Evolutionary conservation across 441 rosid genomes (phyloP).

Genomic region (Populus hybrid): DNA sequence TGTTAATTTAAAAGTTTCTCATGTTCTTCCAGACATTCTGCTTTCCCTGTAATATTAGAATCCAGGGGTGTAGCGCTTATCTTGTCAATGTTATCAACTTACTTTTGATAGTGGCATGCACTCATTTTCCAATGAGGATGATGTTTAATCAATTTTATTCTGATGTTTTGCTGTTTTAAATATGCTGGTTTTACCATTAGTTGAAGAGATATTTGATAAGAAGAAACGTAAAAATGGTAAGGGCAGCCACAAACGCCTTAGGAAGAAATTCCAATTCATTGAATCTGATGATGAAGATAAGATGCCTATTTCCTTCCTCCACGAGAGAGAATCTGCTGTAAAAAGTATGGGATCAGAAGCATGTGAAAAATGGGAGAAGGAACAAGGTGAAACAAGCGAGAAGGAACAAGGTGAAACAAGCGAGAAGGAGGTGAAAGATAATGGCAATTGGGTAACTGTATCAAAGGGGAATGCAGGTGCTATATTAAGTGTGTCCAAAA

Average conservation of each 20-base stretch:
- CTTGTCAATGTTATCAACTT: background rate
- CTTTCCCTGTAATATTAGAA: background rate
- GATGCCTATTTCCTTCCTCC: slow-evolving; percentile 28
- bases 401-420: slow-evolving; percentile 20
- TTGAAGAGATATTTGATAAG: slow-evolving; percentile 27
- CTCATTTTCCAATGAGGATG: background rate
- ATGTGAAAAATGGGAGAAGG: slow-evolving; percentile 13
- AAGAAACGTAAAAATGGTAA: slow-evolving; percentile 25
- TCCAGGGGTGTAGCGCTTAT: background rate
- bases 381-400: slow-evolving; percentile 17
- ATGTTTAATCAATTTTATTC: background rate
- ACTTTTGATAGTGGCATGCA: background rate
- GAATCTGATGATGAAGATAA: slow-evolving; percentile 48
- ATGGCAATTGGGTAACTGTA: background rate
- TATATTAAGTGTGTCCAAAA: slow-evolving; percentile 21
- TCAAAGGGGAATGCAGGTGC: slow-evolving; percentile 9
- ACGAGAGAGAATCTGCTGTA: slow-evolving; percentile 20
- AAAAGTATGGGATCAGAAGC: slow-evolving; percentile 19
- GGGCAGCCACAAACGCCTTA: slow-evolving; percentile 36
- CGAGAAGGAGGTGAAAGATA: slow-evolving; percentile 18
- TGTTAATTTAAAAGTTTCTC: background rate
- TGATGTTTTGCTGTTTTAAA: background rate
- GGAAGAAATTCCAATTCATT: slow-evolving; percentile 38
- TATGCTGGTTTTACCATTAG: slow-evolving; percentile 18
- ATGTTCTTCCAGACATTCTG: background rate